Conservation (phyloP, 2,329 filamentous ascomycete genomes). For the Emericellopsis cladophorae region DNA sequence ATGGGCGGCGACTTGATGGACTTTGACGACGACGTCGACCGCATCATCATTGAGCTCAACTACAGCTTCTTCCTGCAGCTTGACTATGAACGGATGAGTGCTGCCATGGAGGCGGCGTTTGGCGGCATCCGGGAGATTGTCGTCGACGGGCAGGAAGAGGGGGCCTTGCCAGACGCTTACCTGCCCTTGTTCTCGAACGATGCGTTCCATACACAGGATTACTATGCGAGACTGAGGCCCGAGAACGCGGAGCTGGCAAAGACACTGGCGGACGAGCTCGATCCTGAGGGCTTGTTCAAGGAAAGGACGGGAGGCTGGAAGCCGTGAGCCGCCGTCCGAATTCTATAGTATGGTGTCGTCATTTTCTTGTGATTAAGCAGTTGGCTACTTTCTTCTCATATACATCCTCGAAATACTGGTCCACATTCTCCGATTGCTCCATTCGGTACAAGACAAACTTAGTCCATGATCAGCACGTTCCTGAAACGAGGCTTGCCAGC, state of each 20-base stretch:
- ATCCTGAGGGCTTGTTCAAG: constrained; percentile 22
- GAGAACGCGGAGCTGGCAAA: constrained; percentile 19
- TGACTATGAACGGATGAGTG: constrained; percentile 10
- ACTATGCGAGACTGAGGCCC: constrained; percentile 23
- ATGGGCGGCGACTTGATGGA: constrained; percentile 25
- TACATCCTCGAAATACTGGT: neutral
- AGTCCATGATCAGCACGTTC: constrained; percentile 27
- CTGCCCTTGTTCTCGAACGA: constrained; percentile 30
- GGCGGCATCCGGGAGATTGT: constrained; percentile 2
- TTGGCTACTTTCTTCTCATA: neutral
- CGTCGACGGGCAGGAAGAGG: constrained; percentile 14
- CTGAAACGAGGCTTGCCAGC: constrained; percentile 31
- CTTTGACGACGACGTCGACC: constrained; percentile 21
- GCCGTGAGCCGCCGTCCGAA: constrained; percentile 3
- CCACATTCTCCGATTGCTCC: neutral
- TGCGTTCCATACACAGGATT: constrained; percentile 25
- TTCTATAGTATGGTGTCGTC: neutral
- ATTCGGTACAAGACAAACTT: constrained; percentile 1
- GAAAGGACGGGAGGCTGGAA: constrained; percentile 27
- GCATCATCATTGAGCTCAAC: constrained; percentile 28
- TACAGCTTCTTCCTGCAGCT: constrained; percentile 20
- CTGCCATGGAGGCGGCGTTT: constrained; percentile 1
- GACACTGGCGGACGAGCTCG: constrained; percentile 18
- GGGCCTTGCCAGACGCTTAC: constrained; percentile 19
- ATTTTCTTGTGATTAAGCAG: neutral